Base-by-base conservation (phyloP, 2,329 filamentous ascomycete genomes). In the Bipolaris bicolor region DNA sequence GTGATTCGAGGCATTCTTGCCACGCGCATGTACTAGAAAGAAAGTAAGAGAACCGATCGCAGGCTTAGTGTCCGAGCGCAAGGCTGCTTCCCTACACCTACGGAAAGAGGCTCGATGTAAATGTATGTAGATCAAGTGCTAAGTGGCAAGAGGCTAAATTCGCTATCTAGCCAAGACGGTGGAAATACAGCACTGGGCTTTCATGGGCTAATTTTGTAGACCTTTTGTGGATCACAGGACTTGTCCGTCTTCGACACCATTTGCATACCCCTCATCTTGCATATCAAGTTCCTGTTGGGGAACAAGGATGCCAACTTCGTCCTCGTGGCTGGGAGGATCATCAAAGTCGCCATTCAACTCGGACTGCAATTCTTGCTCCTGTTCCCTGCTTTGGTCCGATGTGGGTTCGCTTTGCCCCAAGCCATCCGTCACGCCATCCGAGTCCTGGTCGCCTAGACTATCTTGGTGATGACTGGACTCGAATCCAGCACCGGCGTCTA, bases 401-500 rank as follows among this genome's bases (percentile, higher is more conserved):
- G 24, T 29, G 13, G 43, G 16, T 22, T 57, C 31, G 22, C 29
- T 18, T 10, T 53, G 18, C 5, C 26, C 29, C 22, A 34, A 13
- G 13, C 15, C 51, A 22, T 20, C 7, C n/a, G n/a, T 15, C n/a
- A 5, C 55, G 10, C 44, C 22, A 11, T 55, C 46, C 7, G 26
- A 46, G 41, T 41, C 24, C 20, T 49, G 22, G 3, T 47, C 18
- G 15, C 22, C 44, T 41, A 16, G 20, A 22, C 13, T 16, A 16
- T 58, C 40, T 41, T 55, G 45, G 6, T 49, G 22, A 31, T 58
- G 45, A 34, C 34, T 1, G 18, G 34, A 31, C 11, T 31, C 29
- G 29, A 10, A 31, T 13, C 50, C 55, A 4, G 53, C 31, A 46
- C 49, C 51, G 31, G 55, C 45, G 20, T 41, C 49, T 7, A 46